These are phyloP conservation scores for Fusarium mundagurra DNA, from an alignment of 2,329 filamentous ascomycete genomes.

Conservation along the genomic window DNA sequence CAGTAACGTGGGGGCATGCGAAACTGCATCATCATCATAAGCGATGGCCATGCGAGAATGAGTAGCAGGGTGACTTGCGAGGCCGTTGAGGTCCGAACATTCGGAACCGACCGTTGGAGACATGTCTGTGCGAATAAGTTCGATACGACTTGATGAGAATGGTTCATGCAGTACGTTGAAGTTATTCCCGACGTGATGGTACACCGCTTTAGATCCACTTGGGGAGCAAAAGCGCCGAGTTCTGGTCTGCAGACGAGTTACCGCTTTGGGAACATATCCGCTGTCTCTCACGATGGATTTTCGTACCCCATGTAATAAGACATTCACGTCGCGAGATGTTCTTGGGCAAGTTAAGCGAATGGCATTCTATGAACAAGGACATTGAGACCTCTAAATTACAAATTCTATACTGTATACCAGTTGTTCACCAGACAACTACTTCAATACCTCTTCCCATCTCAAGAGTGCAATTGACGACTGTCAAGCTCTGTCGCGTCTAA, in stretches of 20 bases:
- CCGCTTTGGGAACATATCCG: not conserved
- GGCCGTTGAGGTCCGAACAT: fast-evolving
- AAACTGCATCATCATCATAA: fast-evolving
- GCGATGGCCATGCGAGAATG: fast-evolving
- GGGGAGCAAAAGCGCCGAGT: not conserved
- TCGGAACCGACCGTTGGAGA: not conserved
- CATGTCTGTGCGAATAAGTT: fast-evolving
- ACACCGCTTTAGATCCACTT: not conserved
- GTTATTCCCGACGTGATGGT: not conserved
- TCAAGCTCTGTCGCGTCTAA: not conserved
- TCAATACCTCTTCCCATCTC: fast-evolving
- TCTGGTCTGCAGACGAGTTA: not conserved
- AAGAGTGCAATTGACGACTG: fast-evolving
- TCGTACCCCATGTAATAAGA: not conserved
- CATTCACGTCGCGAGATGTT: not conserved
- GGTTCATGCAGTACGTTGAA: not conserved
- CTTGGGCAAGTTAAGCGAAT: not conserved
- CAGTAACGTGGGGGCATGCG: not conserved
- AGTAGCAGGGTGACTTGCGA: fast-evolving
- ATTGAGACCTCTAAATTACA: not conserved
- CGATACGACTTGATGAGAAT: fast-evolving
- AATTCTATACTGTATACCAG: not conserved
- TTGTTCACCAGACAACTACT: not conserved
- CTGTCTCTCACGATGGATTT: not conserved
- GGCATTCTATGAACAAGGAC: not conserved